Base-by-base conservation (phyloP, 1,139 yeast species). In the Suhomyces wounanorum region DNA sequence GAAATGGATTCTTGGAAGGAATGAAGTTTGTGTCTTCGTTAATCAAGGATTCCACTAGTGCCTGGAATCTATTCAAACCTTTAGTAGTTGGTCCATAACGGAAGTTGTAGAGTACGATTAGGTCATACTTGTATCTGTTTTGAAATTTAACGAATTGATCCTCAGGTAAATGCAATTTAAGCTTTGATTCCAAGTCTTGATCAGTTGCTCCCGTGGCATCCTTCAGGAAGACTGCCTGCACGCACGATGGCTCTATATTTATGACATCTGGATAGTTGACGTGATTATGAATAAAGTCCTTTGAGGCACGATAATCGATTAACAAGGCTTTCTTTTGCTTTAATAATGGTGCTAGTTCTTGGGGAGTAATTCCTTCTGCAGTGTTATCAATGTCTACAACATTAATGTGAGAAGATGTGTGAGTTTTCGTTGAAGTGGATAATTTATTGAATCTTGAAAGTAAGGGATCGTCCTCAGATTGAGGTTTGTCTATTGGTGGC, bases 211-310 rank as follows among this genome's bases (percentile, higher is more conserved):
- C 72, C 8, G 70, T 68, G 3, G 70, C 65, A 26, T 77, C 66
- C 11, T 52, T 45, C 2, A 58, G 60, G 3, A 57, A 43, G 11
- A 73, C 45, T 35, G 59, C 55, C 4, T 52, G 53, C 3, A 72
- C 59, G 6, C 83, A 73, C 4, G 81, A 69, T 0, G 96, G 96
- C 51, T 88, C 96, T 13, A 90, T 79, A 62, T 91, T 87, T 16
- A 88, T 78, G 8, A 85, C 66, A 44, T 85, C 79, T 1, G 70
- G 65, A 35, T 77, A 69, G 18, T 77, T 75, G 31, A 91, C 81
- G 62, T 87, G 96, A 38, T 81, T 78, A 47, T 72, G 73, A 43
- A 81, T 77, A 64, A 78, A 89, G 40, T 81, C 84, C 23, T 74
- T 73, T 41, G 85, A 70, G 13, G 83, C 73, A 54, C 97, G 74